Evolutionary conservation across 306 rosid genomes (phyloP), one percentile per base, ranked within the genome.

Genomic region (Prunus mume): DNA sequence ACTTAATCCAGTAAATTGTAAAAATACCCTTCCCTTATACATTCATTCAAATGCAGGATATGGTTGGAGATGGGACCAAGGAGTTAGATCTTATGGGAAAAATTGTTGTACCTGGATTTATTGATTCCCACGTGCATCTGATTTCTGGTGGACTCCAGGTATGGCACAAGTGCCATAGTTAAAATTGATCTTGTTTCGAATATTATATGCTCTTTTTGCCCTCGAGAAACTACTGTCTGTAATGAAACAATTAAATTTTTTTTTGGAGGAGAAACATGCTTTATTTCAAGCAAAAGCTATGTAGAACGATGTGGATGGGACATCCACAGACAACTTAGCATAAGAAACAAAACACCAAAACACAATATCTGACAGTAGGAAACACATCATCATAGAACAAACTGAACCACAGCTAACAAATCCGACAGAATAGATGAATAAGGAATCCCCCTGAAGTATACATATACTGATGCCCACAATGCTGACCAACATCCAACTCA

Each of bases 41-140:
- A 3, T 52, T 56, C 38, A 25, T 75, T 41, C 77, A 66, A 30
- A 64, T 83, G 80, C 79, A 93, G 98, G 92, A 89, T 50, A 66
- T 88, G 80, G 90, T 89, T 50, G 92, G 89, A 61, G 19, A 79
- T 81, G 78, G 88, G 83, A 90, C 98, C 45, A 78, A 79, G 82
- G 88, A 79, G 83, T 68, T 93, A 61, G 82, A 91, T 82, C 87
- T 93, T 61, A 83, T 80, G 32, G 98, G 97, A 41, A 91, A 93
- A 65, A 49, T 91, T 79, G 92, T 93, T 58, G 91, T 93, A 50
- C 98, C 97, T 79, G 97, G 98, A 61, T 91, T 93, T 77, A 86
- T 93, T 66, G 98, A 93, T 87, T 87, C 97, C 27, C 97, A 91
- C 61, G 88, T 86, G 68, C 98, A 93, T 85, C 79, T 93, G 63